Conservation (phyloP, 2,329 filamentous ascomycete species). For the Nothophaeocryptopus gaeumannii region DNA sequence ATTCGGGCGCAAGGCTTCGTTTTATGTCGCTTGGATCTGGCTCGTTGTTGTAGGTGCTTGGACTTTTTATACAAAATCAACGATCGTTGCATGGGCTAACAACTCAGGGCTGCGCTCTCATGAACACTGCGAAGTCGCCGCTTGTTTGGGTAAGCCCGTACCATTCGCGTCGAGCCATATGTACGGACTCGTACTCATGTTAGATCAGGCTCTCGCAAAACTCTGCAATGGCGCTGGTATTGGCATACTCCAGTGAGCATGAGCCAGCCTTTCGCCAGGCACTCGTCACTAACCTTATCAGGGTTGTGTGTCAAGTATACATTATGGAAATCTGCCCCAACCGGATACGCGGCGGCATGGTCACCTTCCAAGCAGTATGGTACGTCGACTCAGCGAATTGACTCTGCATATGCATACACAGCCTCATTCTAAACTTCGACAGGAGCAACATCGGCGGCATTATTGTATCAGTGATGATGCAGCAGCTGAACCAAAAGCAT, state of each 20-base stretch:
- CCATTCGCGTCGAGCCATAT: neutral
- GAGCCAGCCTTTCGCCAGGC: too few relatives aligned
- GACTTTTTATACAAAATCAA: neutral
- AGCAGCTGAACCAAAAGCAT: slow-evolving; percentile 6
- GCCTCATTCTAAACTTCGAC: neutral
- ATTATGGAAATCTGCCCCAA: slow-evolving; percentile 9
- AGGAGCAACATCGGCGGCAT: slow-evolving; percentile 6
- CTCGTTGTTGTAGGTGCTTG: neutral
- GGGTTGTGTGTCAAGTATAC: slow-evolving; percentile 8
- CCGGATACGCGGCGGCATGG: slow-evolving; percentile 4
- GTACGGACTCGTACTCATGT: neutral
- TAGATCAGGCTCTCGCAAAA: slow-evolving; percentile 2
- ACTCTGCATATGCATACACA: neutral
- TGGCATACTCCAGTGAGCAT: slow-evolving; percentile 3
- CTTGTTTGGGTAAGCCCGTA: slow-evolving; percentile 1
- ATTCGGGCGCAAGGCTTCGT: slow-evolving; percentile 5
- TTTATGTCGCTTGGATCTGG: slow-evolving; percentile 8
- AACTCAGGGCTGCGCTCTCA: slow-evolving; percentile 2
- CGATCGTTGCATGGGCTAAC: neutral
- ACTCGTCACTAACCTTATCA: neutral
- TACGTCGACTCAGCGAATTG: neutral
- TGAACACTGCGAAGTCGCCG: slow-evolving; percentile 7
- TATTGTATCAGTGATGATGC: slow-evolving; percentile 9
- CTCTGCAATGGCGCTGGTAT: slow-evolving; percentile 8
- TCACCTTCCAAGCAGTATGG: slow-evolving; percentile 5